Evolutionary conservation across 2,329 filamentous ascomycete genomes (phyloP).

Genomic region (Aspergillus aculeatus): DNA sequence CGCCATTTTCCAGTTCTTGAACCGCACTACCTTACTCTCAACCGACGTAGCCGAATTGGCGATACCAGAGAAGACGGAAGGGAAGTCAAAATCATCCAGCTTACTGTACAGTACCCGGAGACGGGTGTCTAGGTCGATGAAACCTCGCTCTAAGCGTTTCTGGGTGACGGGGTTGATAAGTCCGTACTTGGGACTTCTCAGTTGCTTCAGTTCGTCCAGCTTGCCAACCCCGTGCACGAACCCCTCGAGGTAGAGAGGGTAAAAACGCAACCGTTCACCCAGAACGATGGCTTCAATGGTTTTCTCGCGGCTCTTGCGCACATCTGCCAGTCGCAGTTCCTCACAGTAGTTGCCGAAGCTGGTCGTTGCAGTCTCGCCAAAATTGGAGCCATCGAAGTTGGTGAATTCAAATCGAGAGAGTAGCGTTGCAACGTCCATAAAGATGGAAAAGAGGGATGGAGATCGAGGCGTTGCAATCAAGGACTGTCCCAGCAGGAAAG

Average conservation of each 20-base stretch:
- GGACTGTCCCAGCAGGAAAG: slow-evolving; percentile 62
- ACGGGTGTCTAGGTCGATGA: slow-evolving; percentile 73
- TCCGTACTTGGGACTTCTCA: slow-evolving; percentile 67
- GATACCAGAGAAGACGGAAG: slow-evolving; percentile 81
- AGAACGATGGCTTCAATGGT: slow-evolving; percentile 87
- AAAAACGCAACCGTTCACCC: slow-evolving; percentile 80
- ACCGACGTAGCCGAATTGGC: slow-evolving; percentile 76
- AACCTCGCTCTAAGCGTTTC: slow-evolving; percentile 77
- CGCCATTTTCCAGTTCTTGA: slow-evolving; percentile 76
- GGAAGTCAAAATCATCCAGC: slow-evolving; percentile 87
- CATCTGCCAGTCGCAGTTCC: slow-evolving; percentile 73
- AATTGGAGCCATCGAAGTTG: slow-evolving; percentile 63
- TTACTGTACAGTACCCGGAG: slow-evolving; percentile 68
- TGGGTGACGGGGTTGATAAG: slow-evolving; percentile 70
- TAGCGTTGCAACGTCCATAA: slow-evolving; percentile 60
- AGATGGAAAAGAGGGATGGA: slow-evolving; percentile 58
- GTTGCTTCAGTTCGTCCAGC: slow-evolving; percentile 67
- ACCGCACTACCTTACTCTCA: slow-evolving; percentile 75
- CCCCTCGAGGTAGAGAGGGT: slow-evolving; percentile 81
- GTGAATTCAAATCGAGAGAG: slow-evolving; percentile 59
- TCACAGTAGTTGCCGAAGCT: slow-evolving; percentile 65
- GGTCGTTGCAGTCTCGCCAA: slow-evolving; percentile 57
- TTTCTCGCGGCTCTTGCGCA: slow-evolving; percentile 79
- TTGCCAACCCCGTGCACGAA: slow-evolving; percentile 91
- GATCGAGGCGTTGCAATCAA: slow-evolving; percentile 58